phyloP scores from a whole-genome alignment of 768 basidiomycete species.

The Tulasnella sp. region DNA sequence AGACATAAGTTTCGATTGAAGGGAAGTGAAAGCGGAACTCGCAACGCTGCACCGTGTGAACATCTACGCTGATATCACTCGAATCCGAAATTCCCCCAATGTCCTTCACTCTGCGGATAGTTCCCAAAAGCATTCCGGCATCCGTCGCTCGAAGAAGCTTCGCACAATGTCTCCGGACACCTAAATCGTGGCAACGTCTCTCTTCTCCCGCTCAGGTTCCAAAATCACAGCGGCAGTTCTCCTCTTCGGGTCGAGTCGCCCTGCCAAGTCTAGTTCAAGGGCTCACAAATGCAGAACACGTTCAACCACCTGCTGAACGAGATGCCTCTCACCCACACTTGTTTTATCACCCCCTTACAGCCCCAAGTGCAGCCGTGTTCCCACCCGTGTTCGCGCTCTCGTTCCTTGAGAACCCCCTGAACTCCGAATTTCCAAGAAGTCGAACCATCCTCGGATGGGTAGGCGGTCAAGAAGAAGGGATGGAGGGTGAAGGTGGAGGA shows the following conservation, averaged over 20 bases:
- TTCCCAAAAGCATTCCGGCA: background rate
- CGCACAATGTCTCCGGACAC: background rate
- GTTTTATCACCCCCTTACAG: constrained; percentile 57
- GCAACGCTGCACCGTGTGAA: background rate
- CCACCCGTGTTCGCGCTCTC: constrained; percentile 56
- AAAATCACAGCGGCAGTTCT: background rate
- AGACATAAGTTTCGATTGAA: too few species aligned
- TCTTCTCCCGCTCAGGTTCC: background rate
- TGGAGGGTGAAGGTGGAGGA: constrained; percentile 39
- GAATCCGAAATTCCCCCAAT: background rate
- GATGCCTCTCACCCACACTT: constrained; percentile 60
- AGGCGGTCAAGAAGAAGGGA: constrained; percentile 22
- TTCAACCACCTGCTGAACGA: background rate
- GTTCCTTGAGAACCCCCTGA: constrained; percentile 45
- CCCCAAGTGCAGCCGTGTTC: constrained; percentile 44
- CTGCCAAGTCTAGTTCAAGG: background rate
- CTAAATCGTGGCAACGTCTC: background rate
- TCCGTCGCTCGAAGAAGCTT: background rate
- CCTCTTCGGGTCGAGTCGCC: background rate
- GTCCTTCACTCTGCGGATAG: background rate
- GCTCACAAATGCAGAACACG: background rate
- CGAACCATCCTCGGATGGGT: constrained; percentile 61
- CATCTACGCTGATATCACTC: background rate
- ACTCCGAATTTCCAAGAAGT: constrained; percentile 35
- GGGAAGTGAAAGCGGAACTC: too few species aligned